phyloP scores from a whole-genome alignment of 768 basidiomycete species.

The Mycena amicta region DNA sequence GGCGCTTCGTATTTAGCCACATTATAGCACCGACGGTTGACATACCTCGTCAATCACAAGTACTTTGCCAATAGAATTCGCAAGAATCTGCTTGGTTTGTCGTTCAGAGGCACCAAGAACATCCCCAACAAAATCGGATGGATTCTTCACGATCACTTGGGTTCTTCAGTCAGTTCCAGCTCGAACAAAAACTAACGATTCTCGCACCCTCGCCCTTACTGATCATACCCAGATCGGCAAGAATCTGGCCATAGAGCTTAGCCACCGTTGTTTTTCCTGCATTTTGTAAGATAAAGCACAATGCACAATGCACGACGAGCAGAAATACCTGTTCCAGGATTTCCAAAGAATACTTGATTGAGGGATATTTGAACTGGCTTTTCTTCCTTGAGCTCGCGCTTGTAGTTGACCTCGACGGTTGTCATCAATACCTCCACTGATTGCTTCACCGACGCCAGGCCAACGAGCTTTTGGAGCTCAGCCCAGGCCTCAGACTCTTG shows the following conservation, averaged over 20 bases:
- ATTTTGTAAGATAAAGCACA: background rate
- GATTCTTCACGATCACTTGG: conserved; percentile 66
- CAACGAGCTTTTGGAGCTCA: conserved; percentile 53
- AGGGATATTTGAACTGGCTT: conserved; percentile 56
- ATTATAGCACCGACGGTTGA: background rate
- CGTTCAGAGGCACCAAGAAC: conserved; percentile 61
- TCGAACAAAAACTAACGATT: too few relatives aligned
- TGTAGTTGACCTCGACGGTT: conserved; percentile 55
- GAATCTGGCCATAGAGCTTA: conserved; percentile 63
- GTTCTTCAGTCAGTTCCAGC: too few relatives aligned
- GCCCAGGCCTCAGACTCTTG: conserved; percentile 50
- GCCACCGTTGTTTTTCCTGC: conserved; percentile 76
- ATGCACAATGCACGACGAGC: too few relatives aligned
- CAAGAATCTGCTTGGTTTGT: conserved; percentile 66
- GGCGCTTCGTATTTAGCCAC: background rate
- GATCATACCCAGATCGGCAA: conserved; percentile 63
- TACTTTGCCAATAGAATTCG: conserved; percentile 62
- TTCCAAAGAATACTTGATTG: conserved; percentile 67
- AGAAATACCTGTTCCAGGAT: conserved; percentile 53
- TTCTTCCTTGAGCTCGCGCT: conserved; percentile 59
- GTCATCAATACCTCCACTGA: conserved; percentile 50
- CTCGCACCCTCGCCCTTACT: conserved; percentile 69
- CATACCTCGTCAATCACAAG: conserved; percentile 70
- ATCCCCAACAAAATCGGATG: conserved; percentile 67
- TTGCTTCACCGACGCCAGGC: conserved; percentile 59